These are phyloP conservation scores for Vitis hybrid DNA, from an alignment of 177 flowering plant species.

Conservation along the genomic window DNA sequence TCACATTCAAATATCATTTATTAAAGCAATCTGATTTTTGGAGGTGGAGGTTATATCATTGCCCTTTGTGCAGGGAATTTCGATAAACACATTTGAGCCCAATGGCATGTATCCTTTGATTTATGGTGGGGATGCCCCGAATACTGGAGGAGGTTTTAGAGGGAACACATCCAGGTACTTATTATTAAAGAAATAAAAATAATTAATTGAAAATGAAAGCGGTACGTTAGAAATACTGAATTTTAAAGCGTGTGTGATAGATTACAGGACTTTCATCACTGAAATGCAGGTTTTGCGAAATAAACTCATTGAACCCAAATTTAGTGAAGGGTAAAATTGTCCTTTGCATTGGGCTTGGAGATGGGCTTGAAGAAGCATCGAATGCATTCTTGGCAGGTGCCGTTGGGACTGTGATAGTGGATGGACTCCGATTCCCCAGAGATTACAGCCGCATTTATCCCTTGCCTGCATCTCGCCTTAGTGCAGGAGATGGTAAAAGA, in stretches of 20 bases:
- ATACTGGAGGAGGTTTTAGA: slow-evolving; percentile 1
- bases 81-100: too few relatives aligned
- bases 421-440: not conserved
- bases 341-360: slow-evolving; percentile 17
- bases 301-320: not conserved
- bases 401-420: slow-evolving; percentile 21
- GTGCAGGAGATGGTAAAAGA: not conserved
- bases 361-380: too few relatives aligned
- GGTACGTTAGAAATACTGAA: not conserved
- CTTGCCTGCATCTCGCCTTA: slow-evolving; percentile 23
- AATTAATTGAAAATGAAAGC: not conserved
- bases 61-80: too few relatives aligned
- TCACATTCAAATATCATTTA: not conserved
- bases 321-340: slow-evolving; percentile 43
- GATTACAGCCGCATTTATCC: slow-evolving; percentile 17
- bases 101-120: slow-evolving; percentile 6
- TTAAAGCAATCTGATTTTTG: too few relatives aligned
- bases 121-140: slow-evolving; percentile 18
- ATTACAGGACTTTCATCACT: not conserved
- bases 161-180: not conserved
- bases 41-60: too few relatives aligned
- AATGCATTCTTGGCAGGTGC: slow-evolving; percentile 16
- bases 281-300: slow-evolving; percentile 19
- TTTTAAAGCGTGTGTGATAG: not conserved
- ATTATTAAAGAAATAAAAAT: not conserved